Percentiles rank a stretch among this genome's conserved stretches.
phyloP scores from a whole-genome alignment of 176 grass and related monocot species.

The Carex pumila region DNA sequence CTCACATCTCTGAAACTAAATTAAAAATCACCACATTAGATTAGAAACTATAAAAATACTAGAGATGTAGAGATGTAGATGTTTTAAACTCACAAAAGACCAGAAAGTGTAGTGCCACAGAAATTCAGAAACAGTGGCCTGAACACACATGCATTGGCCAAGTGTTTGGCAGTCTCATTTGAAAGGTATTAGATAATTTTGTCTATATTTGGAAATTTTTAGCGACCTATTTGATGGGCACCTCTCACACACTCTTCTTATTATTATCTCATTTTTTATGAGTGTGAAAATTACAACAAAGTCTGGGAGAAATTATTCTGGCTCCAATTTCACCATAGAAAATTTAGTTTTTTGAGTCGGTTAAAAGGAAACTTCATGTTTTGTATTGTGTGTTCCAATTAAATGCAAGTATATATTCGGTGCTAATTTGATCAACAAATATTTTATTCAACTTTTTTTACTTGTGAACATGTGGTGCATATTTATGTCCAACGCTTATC shows the following conservation, averaged over 20 bases:
- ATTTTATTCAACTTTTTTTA: background rate
- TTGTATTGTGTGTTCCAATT: background rate
- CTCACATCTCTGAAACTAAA: too few species aligned
- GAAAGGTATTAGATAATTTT: background rate
- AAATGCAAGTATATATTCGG: background rate
- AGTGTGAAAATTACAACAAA: background rate
- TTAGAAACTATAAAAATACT: too few species aligned
- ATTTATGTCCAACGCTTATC: too few species aligned
- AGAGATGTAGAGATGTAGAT: too few species aligned
- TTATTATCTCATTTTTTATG: background rate
- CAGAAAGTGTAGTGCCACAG: background rate
- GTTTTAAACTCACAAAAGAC: background rate
- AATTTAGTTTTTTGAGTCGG: background rate
- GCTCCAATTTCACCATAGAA: background rate
- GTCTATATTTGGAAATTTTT: constrained; percentile 15
- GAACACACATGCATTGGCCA: background rate
- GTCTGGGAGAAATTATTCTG: background rate
- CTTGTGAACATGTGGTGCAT: too few species aligned
- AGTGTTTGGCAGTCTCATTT: background rate
- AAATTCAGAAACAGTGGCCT: background rate
- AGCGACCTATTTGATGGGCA: background rate
- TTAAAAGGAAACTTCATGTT: background rate
- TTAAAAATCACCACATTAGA: too few species aligned
- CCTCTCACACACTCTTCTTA: constrained; percentile 6
- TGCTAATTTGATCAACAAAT: background rate